Evolutionary conservation across 257 asterid genomes (phyloP).

Genomic region (Capsicum rhomboideum): DNA sequence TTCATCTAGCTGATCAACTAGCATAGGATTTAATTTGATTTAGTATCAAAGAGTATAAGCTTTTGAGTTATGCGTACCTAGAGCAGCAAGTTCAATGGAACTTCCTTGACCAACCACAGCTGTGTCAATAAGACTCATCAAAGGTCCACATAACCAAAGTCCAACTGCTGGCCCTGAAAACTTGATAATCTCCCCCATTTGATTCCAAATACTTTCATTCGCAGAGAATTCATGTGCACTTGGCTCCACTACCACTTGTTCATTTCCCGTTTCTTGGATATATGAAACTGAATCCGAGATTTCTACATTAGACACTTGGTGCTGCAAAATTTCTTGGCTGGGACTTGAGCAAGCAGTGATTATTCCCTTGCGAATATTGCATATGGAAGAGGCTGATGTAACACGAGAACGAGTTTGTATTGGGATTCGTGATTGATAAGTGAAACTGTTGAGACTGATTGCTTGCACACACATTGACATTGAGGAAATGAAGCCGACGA

Average conservation of each 20-base stretch:
- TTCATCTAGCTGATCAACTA: too few relatives aligned
- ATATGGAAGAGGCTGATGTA: background rate
- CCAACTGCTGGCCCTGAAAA: conserved; percentile 99
- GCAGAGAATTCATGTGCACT: conserved; percentile 31
- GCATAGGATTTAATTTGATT: background rate
- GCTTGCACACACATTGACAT: background rate
- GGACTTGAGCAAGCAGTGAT: conserved; percentile 30
- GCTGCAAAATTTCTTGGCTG: conserved; percentile 18
- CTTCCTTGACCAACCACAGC: conserved; percentile 92
- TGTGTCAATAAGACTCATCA: conserved; percentile 94
- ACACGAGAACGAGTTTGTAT: background rate
- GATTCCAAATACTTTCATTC: conserved; percentile 55
- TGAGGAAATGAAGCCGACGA: background rate
- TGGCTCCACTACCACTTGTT: conserved; percentile 19
- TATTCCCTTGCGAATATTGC: background rate
- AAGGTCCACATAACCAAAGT: conserved; percentile 84
- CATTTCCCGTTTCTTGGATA: too few relatives aligned
- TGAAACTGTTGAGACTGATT: background rate
- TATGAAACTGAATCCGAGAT: conserved; percentile 7
- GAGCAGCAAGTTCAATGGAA: conserved; percentile 89
- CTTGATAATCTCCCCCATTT: conserved; percentile 69
- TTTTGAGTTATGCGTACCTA: conserved; percentile 34
- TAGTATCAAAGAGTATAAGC: background rate
- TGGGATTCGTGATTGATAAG: conserved; percentile 14
- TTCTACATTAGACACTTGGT: conserved; percentile 8